Conservation (phyloP, 768 basidiomycete species). For the Pleurotus giganteus region DNA sequence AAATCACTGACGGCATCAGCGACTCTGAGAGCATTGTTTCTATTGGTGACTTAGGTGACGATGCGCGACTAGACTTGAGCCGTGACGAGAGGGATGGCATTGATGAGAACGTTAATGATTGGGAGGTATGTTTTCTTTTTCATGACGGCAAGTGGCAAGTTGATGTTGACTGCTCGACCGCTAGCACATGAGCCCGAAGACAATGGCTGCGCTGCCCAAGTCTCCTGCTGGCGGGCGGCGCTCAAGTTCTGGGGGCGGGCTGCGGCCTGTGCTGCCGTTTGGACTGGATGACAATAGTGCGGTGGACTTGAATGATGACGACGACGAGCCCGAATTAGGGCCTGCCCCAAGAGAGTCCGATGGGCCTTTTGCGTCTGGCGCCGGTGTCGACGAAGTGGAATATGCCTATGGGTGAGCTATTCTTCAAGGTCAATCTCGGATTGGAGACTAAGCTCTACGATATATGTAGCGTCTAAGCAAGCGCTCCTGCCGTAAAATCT, state of each 20-base stretch:
- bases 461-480: too few species aligned
- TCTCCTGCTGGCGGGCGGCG: conserved; percentile 82
- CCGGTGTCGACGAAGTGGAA: conserved; percentile 88
- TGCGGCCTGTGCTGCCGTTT: conserved; percentile 76
- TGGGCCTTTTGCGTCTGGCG: conserved; percentile 73
- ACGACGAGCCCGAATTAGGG: conserved; percentile 69
- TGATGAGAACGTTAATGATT: conserved; percentile 89
- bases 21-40: conserved; percentile 93
- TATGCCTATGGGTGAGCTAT: conserved; percentile 76
- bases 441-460: too few species aligned
- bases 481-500: too few species aligned
- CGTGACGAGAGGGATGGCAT: conserved; percentile 61
- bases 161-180: conserved; percentile 8
- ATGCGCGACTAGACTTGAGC: conserved; percentile 60
- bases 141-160: conserved; percentile 4
- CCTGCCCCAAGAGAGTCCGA: conserved; percentile 70
- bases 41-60: conserved; percentile 86
- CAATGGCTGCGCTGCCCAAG: conserved; percentile 89
- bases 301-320: conserved; percentile 69
- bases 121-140: conserved; percentile 69
- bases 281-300: conserved; percentile 77
- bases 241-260: conserved; percentile 79
- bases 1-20: conserved; percentile 85
- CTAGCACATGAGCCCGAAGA: conserved; percentile 95
- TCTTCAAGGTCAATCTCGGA: too few species aligned